Conservation (phyloP, 805 yeast species). For the Monosporozyma unispora region DNA sequence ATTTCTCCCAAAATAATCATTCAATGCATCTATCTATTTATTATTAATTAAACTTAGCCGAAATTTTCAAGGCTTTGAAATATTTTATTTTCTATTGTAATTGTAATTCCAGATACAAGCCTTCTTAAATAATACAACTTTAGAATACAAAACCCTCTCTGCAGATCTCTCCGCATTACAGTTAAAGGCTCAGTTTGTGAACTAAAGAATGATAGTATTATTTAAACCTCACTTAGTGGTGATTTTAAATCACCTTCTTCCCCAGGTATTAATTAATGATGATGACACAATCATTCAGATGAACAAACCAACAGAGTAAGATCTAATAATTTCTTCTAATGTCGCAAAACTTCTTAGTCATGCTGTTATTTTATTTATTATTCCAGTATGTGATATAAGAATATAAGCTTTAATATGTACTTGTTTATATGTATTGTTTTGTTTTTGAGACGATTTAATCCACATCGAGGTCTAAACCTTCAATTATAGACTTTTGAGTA, state of each 20-base stretch:
- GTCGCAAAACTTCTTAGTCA: neutral
- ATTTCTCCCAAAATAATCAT: neutral
- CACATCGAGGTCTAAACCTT: conserved; percentile 23
- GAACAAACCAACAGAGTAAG: too few relatives aligned
- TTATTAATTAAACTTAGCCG: neutral
- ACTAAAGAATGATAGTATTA: too few relatives aligned
- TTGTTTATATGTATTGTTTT: neutral
- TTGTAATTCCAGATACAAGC: neutral
- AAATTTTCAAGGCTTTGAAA: neutral
- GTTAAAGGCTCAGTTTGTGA: too few relatives aligned
- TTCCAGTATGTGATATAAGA: neutral
- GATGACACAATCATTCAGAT: too few relatives aligned
- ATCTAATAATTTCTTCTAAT: neutral
- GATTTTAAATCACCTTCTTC: too few relatives aligned
- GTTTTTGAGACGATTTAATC: conserved; percentile 11
- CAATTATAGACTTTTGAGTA: conserved; percentile 16
- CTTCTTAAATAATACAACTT: neutral
- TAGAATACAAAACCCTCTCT: too few relatives aligned
- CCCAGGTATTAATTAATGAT: too few relatives aligned
- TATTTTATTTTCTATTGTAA: too few relatives aligned
- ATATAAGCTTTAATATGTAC: neutral
- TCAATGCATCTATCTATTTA: too few relatives aligned
- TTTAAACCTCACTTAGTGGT: too few relatives aligned
- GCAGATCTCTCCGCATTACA: too few relatives aligned
- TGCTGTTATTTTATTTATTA: neutral